Conservation (phyloP, 257 asterid genomes). For the Solanum infundibuliforme region DNA sequence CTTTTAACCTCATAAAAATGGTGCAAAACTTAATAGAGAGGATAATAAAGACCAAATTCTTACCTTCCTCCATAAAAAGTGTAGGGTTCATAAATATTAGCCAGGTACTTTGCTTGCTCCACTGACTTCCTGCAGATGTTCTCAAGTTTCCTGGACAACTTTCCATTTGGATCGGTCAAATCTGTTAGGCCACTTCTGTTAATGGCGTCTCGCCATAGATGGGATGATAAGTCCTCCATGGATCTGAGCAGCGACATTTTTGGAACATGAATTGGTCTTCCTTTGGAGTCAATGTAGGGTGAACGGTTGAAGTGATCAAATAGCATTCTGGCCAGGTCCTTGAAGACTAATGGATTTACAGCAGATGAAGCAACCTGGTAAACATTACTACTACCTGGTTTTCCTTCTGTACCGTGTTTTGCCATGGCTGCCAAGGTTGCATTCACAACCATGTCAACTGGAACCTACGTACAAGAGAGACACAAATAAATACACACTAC, state of each 20-base stretch:
- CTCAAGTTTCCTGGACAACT: constrained; percentile 47
- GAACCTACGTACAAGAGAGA: constrained; percentile 41
- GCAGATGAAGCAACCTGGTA: constrained; percentile 85
- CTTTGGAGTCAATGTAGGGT: constrained; percentile 65
- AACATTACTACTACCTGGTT: constrained; percentile 27
- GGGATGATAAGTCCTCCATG: constrained; percentile 78
- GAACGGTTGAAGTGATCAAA: constrained; percentile 57
- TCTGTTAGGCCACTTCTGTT: constrained; percentile 39
- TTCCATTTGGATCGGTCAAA: constrained; percentile 39
- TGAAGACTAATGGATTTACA: constrained; percentile 64
- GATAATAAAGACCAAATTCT: not conserved
- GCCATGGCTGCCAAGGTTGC: constrained; percentile 97
- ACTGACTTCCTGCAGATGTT: constrained; percentile 66
- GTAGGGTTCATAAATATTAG: constrained; percentile 75
- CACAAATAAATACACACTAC: not conserved
- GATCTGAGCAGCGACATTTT: constrained; percentile 70
- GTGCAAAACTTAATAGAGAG: not conserved
- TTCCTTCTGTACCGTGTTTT: constrained; percentile 67
- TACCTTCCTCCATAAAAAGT: constrained; percentile 93
- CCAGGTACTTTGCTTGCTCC: constrained; percentile 77
- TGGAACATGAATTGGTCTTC: constrained; percentile 60
- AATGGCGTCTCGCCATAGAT: constrained; percentile 69
- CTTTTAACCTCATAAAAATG: not conserved
- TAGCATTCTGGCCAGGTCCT: constrained; percentile 57
- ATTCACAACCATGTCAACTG: constrained; percentile 94